Evolutionary conservation across 2,329 filamentous ascomycete genomes (phyloP).

Genomic region (Aspergillus melleus): DNA sequence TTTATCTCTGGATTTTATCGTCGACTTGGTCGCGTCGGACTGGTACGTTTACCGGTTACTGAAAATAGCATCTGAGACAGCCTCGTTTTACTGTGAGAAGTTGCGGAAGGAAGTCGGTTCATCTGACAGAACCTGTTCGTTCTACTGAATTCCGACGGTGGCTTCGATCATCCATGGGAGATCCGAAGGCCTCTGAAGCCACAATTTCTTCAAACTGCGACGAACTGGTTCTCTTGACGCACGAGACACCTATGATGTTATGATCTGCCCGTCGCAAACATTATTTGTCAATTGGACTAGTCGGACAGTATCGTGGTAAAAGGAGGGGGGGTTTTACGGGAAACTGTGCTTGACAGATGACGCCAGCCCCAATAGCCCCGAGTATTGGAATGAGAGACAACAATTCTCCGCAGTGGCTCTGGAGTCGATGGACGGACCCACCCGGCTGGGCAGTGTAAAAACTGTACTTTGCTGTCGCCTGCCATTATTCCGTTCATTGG

Average conservation of each 20-base stretch:
- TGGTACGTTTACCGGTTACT: not conserved
- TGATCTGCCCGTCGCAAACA: not conserved
- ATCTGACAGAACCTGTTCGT: not conserved
- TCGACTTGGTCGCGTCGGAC: not conserved
- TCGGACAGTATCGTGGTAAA: not conserved
- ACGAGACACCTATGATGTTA: not conserved
- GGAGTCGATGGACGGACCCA: conserved; percentile 13
- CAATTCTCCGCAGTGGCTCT: conserved; percentile 24
- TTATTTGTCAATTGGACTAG: not conserved
- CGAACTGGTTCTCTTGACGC: not conserved
- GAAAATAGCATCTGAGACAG: not conserved
- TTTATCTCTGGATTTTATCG: not conserved
- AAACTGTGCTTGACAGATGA: conserved; percentile 14
- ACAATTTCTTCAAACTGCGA: not conserved
- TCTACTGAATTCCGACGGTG: not conserved
- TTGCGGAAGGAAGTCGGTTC: not conserved
- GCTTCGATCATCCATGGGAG: not conserved
- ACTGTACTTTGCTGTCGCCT: not conserved
- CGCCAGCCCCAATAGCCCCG: conserved; percentile 17
- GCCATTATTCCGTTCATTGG: not conserved
- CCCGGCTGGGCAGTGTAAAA: conserved; percentile 5
- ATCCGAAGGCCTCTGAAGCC: not conserved
- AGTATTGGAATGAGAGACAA: conserved; percentile 16
- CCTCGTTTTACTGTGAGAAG: not conserved
- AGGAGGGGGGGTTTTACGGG: not conserved